Conservation (phyloP, 176 grass and related monocot species). For the Carex myosuroides region DNA sequence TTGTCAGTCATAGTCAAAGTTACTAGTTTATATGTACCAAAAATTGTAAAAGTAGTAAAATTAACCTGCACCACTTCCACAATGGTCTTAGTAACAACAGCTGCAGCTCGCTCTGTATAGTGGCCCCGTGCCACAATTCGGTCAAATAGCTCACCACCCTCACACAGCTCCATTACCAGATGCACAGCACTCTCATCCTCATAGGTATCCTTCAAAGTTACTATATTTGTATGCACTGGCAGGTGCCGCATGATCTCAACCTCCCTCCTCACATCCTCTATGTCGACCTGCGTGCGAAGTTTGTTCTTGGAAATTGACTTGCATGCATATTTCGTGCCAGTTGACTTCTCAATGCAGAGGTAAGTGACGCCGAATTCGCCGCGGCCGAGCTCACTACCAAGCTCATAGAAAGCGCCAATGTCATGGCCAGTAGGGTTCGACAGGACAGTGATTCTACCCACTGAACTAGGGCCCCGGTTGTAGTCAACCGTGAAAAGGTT, state of each 20-base stretch:
- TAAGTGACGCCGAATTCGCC: conserved; percentile 36
- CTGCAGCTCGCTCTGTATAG: conserved; percentile 88
- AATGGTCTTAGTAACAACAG: conserved; percentile 74
- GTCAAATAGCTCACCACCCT: conserved; percentile 96
- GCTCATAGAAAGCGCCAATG: background rate
- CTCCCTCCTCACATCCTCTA: conserved; percentile 92
- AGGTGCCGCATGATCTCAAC: conserved; percentile 96
- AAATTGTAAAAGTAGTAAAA: background rate
- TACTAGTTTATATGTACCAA: background rate
- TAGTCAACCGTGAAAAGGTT: conserved; percentile 15
- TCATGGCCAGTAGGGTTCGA: background rate
- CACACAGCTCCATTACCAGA: conserved; percentile 96
- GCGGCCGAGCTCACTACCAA: conserved; percentile 27
- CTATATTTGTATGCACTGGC: conserved; percentile 71
- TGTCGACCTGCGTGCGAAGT: conserved; percentile 45
- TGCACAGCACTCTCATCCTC: conserved; percentile 91
- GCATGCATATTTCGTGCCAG: conserved; percentile 2
- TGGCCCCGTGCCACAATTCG: conserved; percentile 75
- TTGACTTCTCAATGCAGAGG: conserved; percentile 27
- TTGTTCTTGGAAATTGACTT: conserved; percentile 35
- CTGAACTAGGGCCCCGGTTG: background rate
- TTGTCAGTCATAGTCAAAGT: background rate
- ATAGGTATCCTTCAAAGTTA: conserved; percentile 74
- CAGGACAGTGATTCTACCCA: background rate
- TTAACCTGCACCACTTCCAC: conserved; percentile 94